Percentiles rank a stretch among this genome's conserved stretches.
phyloP scores from a whole-genome alignment of 108 stramenopile genomes.

The Ochromonas danica region DNA sequence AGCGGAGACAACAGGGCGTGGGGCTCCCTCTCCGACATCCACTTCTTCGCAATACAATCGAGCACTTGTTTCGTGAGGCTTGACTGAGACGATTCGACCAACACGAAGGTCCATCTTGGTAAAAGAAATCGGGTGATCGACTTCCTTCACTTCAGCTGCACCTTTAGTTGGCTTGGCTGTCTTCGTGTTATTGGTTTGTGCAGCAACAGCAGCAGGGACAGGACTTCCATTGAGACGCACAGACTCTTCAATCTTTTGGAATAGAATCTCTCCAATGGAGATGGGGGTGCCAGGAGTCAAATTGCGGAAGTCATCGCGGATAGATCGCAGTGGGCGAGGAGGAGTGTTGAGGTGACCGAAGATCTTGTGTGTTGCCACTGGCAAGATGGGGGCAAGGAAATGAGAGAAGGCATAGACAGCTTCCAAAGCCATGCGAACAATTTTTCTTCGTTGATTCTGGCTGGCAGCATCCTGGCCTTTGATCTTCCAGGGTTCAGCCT shows the following conservation, averaged over 20 bases:
- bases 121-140: slow-evolving; percentile 21
- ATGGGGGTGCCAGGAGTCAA: slow-evolving; percentile 13
- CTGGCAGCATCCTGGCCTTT: slow-evolving; percentile 81
- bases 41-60: slow-evolving; percentile 53
- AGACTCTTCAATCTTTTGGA: slow-evolving; percentile 21
- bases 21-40: slow-evolving; percentile 47
- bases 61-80: slow-evolving; percentile 42
- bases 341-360: slow-evolving; percentile 80
- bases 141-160: background rate
- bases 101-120: slow-evolving; percentile 51
- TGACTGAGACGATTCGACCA: slow-evolving; percentile 40
- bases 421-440: slow-evolving; percentile 85
- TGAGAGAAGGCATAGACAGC: slow-evolving; percentile 86
- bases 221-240: no score
- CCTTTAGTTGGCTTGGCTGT: slow-evolving; percentile 1
- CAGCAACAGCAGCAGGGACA: background rate
- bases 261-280: slow-evolving; percentile 21
- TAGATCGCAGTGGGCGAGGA: background rate
- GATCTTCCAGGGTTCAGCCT: slow-evolving; percentile 91
- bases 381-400: slow-evolving; percentile 84
- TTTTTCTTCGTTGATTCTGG: slow-evolving; percentile 65
- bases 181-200: background rate
- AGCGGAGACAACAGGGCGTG: slow-evolving; percentile 45
- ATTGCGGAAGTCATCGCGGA: slow-evolving; percentile 11
- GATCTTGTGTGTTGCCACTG: slow-evolving; percentile 71